A percentile compares a stretch with the other conserved stretches of the same genome.
Evolutionary conservation across 345 rosid species (phyloP).

Genomic region (Noccaea caerulescens): DNA sequence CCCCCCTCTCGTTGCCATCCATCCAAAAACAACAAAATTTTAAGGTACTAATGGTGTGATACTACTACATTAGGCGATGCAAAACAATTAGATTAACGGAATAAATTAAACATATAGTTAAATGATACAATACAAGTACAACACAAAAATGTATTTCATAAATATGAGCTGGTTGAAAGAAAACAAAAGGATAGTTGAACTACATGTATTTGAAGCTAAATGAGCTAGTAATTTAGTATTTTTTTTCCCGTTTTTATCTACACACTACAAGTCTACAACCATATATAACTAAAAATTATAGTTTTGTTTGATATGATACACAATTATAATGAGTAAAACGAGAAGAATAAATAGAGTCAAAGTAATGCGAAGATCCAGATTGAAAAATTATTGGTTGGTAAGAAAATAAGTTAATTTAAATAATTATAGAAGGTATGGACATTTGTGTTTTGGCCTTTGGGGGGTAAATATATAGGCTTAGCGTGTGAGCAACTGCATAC

Average conservation of each 20-base stretch:
- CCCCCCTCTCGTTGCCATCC: constrained; percentile 14
- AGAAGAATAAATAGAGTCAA: background rate
- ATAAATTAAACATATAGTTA: background rate
- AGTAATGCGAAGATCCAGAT: background rate
- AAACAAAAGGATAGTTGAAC: too few relatives aligned
- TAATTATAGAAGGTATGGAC: background rate
- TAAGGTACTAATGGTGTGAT: background rate
- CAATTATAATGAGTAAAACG: constrained; percentile 11
- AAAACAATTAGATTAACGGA: background rate
- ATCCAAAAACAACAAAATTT: background rate
- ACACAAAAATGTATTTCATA: background rate
- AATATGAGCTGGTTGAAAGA: too few relatives aligned
- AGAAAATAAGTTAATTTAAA: constrained; percentile 12
- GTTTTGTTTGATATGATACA: background rate
- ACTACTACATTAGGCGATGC: background rate
- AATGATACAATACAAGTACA: background rate
- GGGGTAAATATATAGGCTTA: constrained; percentile 10
- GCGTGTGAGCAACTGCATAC: constrained; percentile 42
- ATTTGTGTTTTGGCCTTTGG: constrained; percentile 10
- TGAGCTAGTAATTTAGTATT: background rate
- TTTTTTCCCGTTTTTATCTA: too few relatives aligned
- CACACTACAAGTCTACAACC: background rate
- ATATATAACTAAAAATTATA: background rate
- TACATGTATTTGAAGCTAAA: background rate
- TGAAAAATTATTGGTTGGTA: constrained; percentile 31